Evolutionary conservation across 2,329 filamentous ascomycete species (phyloP).

Genomic region (Cordyceps cicadae): DNA sequence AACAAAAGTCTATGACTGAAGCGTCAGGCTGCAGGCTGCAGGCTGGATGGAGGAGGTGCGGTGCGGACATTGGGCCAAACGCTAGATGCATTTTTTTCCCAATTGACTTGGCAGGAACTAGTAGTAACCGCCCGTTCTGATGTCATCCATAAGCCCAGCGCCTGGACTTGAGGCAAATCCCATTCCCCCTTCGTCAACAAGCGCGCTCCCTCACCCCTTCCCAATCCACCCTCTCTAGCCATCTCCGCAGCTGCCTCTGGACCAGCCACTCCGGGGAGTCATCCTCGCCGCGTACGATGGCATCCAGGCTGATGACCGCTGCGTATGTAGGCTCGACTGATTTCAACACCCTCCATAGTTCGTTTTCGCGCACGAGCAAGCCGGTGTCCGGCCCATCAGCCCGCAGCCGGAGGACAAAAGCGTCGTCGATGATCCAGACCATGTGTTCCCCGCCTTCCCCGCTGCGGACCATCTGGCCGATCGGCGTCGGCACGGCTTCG

Average conservation of each 20-base stretch:
- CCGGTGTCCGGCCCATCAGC: neutral
- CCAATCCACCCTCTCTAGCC: neutral
- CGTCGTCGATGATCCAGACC: constrained; percentile 7
- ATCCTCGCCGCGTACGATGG: neutral
- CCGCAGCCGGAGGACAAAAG: constrained; percentile 1
- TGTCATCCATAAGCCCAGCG: neutral
- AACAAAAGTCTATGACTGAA: neutral
- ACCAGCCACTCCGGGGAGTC: constrained; percentile 10
- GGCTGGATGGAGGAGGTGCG: too few relatives aligned
- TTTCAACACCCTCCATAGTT: neutral
- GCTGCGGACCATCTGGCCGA: neutral
- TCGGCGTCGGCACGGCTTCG: neutral
- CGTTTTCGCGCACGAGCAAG: neutral
- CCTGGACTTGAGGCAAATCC: too few relatives aligned
- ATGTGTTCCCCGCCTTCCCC: constrained; percentile 10
- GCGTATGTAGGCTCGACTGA: neutral
- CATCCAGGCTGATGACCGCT: neutral
- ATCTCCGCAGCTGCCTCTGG: neutral
- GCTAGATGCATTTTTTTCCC: neutral
- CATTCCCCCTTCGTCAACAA: neutral
- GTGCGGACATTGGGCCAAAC: neutral
- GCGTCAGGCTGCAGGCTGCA: too few relatives aligned
- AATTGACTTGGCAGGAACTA: neutral
- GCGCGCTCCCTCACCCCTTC: too few relatives aligned
- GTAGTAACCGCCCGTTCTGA: neutral